Base-by-base conservation (phyloP, 768 basidiomycete species). In the Omphalotus guepiniiformis region DNA sequence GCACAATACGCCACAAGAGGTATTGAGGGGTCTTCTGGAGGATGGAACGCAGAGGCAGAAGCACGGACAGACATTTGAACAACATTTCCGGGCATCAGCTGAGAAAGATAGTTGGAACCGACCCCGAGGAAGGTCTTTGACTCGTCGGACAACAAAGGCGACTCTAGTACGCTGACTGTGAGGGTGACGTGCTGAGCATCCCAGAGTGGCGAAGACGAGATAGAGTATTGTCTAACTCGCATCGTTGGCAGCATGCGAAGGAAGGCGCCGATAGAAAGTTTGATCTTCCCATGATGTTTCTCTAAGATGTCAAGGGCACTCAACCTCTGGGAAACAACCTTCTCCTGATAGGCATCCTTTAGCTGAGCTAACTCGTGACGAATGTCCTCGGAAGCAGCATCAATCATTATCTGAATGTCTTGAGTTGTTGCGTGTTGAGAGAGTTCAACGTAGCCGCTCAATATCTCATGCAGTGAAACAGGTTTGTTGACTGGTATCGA, bases 141-240 rank as follows among this genome's bases (percentile, higher is more conserved):
- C 15, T 54, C 48, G 6, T 66, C 68, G 3, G 69, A 64, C 25
- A 68, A 45, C 21, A 71, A 52, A 0, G 71, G 68, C 5, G 63
- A 63, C 36, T 70, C 63, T 28, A 77, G 53, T 15, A 75, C 69
- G 57, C 69, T 71, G 49, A 75, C 52, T 22, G 75, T 75, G 26
- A 77, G 63, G n/a, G 71, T 68, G 25, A 69, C 68, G 36, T 63
- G 66, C 27, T 59, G 54, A 6, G 74, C 62, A 49, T 72, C 65
- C 65, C 69, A 68, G 6, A 78, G 61, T 3, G 74, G 74, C 1
- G 73, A 74, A 1, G 72, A 74, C 1, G 75, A 75, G 52, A 76
- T 76, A 2, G 73, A 75, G 60, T 78, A 75, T 58, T 76, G 74
- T 19, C 75, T 62, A 42, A 74, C 62, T 29, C 73, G 71, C 69